Conservation (phyloP, 805 yeast genomes). For the Sugiyamaella mastotermitis region DNA sequence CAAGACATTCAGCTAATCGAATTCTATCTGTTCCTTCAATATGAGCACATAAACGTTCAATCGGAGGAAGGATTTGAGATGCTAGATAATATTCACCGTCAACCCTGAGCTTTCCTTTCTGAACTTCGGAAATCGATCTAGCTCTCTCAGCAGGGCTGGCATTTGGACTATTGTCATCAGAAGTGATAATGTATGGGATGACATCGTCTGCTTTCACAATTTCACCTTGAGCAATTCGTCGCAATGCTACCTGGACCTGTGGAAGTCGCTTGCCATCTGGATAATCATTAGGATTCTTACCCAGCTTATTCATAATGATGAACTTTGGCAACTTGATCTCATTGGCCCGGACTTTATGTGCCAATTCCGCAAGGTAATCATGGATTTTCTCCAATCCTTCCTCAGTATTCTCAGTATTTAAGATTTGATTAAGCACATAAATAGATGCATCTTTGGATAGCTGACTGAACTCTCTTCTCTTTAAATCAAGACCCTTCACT, state of each 20-base stretch:
- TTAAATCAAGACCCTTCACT: conserved; percentile 95
- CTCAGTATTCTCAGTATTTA: conserved; percentile 71
- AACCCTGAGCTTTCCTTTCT: conserved; percentile 45
- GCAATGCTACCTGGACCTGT: conserved; percentile 84
- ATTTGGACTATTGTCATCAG: conserved; percentile 21
- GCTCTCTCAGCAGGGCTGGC: conserved; percentile 44
- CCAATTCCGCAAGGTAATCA: conserved; percentile 58
- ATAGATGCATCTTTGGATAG: conserved; percentile 83
- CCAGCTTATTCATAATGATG: conserved; percentile 78
- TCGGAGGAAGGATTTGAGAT: conserved; percentile 85
- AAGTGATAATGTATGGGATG: conserved; percentile 68
- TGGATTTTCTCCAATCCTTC: conserved; percentile 71
- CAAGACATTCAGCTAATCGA: conserved; percentile 69
- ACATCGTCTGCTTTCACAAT: conserved; percentile 85
- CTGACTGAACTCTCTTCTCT: conserved; percentile 93
- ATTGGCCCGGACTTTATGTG: conserved; percentile 50
- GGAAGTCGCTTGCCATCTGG: conserved; percentile 79
- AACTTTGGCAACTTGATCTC: conserved; percentile 61
- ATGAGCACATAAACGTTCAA: conserved; percentile 77
- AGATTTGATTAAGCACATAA: conserved; percentile 61
- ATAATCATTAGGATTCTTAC: conserved; percentile 83
- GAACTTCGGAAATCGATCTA: conserved; percentile 67
- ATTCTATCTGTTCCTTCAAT: conserved; percentile 82
- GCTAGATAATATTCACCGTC: conserved; percentile 78
- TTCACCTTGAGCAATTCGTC: conserved; percentile 77